Evolutionary conservation across 2,329 filamentous ascomycete genomes (phyloP), one percentile per base, ranked within the genome.

Genomic region (Cladosporium oxysporum): DNA sequence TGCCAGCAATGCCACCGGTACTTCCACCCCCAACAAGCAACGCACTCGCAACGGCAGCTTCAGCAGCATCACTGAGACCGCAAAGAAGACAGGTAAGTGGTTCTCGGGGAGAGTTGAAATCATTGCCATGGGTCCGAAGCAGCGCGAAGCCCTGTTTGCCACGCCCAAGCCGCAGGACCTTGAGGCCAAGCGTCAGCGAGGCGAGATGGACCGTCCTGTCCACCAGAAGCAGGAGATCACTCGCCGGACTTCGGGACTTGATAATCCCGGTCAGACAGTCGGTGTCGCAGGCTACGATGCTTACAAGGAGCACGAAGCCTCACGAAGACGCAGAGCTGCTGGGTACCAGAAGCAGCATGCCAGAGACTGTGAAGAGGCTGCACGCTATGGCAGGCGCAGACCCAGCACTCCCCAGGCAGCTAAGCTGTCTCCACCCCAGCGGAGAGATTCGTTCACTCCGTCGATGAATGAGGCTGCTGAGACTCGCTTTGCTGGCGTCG

Each of bases 51-150:
- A 33, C 23, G 47, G 52, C 6, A 66, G 63, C 23, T 63, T 66
- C 50, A 57, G 66, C 16, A 62, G 64, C 7, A 37, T 68, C 28
- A 52, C 53, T 12, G 64, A 67, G 5, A 29, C 60, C 47, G 60
- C 60, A 3, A 66, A 61, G 58, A 55, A 49, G 6, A 37, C 35
- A 66, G 65, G 6, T 53, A 67, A 28, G 66, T 68, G 33, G 47
- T 64, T 26, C 16, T 28, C 4, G 44, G 21, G 50, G 21, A 44
- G 31, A 0, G 41, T 59, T 10, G 60, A 64, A 1, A 70, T 66
- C 21, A 29, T 69, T 12, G 37, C 58, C 12, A 64, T 67, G 58
- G 58, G 28, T 41, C 23, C 62, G 11, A 5, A 23, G 33, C 62
- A 66, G 29, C 60, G 67, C 41, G 63, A 67, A 7, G 23, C 41